Conservation (phyloP, 2,329 filamentous ascomycete genomes). For the Alternaria triticina region DNA sequence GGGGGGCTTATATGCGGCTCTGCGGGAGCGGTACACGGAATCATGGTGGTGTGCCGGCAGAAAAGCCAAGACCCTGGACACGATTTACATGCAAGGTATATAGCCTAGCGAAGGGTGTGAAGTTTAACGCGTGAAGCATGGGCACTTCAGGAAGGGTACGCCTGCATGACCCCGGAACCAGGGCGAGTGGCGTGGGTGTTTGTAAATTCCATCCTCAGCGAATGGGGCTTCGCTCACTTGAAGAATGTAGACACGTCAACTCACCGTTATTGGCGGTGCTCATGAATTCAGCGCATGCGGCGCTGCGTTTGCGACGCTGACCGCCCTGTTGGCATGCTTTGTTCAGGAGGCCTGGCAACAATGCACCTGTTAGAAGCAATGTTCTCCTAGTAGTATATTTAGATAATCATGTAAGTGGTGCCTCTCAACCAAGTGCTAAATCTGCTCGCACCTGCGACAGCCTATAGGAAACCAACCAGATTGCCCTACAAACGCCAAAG, state of each 20-base stretch:
- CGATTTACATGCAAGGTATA: background rate
- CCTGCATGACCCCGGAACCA: background rate
- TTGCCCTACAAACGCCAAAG: constrained; percentile 25
- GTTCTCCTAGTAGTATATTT: constrained; percentile 4
- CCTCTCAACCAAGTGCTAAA: background rate
- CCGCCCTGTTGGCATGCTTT: constrained; percentile 5
- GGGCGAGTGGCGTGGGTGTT: background rate
- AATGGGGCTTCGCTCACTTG: background rate
- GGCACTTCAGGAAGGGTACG: background rate
- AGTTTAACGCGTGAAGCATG: background rate
- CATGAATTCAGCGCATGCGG: background rate
- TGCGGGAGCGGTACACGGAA: background rate
- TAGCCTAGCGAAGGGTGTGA: background rate
- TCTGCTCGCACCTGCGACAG: constrained; percentile 1
- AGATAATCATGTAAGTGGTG: background rate
- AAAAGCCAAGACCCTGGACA: background rate
- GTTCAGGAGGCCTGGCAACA: background rate
- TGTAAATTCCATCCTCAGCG: constrained; percentile 1
- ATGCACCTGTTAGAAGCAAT: background rate
- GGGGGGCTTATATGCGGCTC: constrained; percentile 8
- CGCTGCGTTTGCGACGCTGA: background rate
- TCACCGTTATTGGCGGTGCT: background rate
- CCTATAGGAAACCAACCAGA: background rate
- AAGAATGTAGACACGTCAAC: background rate
- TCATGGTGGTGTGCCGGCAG: background rate